Base-by-base conservation (phyloP, 768 basidiomycete species). In the Crepidotus variabilis region DNA sequence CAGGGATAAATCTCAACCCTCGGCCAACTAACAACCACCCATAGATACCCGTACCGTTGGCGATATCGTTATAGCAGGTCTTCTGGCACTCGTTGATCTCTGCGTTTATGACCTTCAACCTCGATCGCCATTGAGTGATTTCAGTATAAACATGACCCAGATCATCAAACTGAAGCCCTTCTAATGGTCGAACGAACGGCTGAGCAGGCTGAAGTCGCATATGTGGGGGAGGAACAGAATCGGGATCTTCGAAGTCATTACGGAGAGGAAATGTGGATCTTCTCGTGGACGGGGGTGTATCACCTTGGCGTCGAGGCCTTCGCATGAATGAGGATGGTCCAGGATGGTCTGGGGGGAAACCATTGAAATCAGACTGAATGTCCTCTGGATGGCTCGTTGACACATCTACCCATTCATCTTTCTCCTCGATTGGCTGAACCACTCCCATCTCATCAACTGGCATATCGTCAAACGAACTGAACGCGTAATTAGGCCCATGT, bases 11-110 rank as follows among this genome's bases (percentile, higher is more conserved):
- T 54, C 83, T 70, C 57, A 92, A 67, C 1, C 88, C 89, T 23
- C 82, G 76, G 8, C 91, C 91, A 39, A 90, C 78, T 65, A 94
- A 70, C 52, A 94, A 65, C 88, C 90, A 92, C 0, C 91, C 91
- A 62, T 86, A 87, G 57, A 88, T 80, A 47, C 79, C 72, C 28
- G 77, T 74, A 7, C 90, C 90, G 53, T 83, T 81, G 8, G 88
- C 87, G 55, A 92, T 90, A 62, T 87, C 81, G 54, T 82, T 82
- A 64, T 88, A 92, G 51, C 80, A 77, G 48, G 81, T 78, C 54
- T 75, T 73, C 69, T 92, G 91, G 16, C 79, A 78, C 14, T 86
- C 82, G n/a, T 76, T 74, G 58, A 92, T 91, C 65, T 89, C 86
- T 8, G 72, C 71, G 65, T 92, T 92, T 66, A 92, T 86, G 13